A percentile compares a stretch with the other conserved stretches of the same genome.
Evolutionary conservation across 2,329 filamentous ascomycete species (phyloP).

Genomic region (Verticillium nubilum): DNA sequence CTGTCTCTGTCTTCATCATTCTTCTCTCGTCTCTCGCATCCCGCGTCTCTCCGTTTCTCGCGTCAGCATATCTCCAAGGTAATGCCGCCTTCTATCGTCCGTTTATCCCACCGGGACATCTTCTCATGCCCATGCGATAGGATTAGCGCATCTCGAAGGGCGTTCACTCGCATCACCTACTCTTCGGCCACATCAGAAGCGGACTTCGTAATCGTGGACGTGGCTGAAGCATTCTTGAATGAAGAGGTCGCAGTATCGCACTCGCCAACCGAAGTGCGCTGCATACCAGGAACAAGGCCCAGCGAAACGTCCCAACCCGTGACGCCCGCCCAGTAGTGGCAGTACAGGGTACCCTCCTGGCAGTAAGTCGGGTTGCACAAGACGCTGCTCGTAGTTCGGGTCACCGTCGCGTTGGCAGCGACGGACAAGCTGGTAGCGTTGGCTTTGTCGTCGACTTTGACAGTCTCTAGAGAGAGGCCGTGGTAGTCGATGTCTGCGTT

Average conservation of each 20-base stretch:
- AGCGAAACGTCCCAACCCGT: constrained; percentile 25
- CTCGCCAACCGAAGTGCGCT: constrained; percentile 22
- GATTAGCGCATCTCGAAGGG: background rate
- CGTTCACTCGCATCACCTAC: background rate
- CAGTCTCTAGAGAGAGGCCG: background rate
- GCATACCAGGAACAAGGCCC: constrained; percentile 31
- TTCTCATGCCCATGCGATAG: background rate
- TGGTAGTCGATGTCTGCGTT: background rate
- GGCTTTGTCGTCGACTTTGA: background rate
- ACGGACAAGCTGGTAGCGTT: background rate
- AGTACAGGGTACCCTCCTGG: constrained; percentile 26
- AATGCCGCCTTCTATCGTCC: background rate
- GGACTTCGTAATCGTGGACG: background rate
- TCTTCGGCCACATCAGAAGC: background rate
- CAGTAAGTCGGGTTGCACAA: constrained; percentile 20
- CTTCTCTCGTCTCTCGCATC: no score
- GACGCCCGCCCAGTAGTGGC: constrained; percentile 32
- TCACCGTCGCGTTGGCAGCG: background rate
- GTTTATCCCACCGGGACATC: background rate
- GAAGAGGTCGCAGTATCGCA: constrained; percentile 14
- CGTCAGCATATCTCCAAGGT: background rate
- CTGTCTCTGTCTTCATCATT: no score
- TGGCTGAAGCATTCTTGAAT: background rate
- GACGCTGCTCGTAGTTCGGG: background rate
- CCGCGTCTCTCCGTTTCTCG: no score